phyloP scores from a whole-genome alignment of 805 yeast species.

The Starmera dryadoides region DNA sequence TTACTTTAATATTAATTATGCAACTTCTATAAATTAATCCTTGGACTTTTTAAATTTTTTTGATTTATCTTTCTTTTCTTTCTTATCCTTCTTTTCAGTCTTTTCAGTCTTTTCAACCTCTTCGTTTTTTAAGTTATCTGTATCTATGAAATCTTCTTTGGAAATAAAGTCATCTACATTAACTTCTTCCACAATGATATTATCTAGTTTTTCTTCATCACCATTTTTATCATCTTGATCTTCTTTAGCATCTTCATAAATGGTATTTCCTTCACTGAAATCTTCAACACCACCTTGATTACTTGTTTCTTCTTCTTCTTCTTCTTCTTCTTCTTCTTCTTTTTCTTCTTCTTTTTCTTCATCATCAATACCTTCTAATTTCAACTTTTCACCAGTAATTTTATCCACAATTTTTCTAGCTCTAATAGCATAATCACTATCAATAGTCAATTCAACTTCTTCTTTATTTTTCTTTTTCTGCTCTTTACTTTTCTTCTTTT shows the following conservation, averaged over 20 bases:
- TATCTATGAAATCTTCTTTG: slow-evolving; percentile 5
- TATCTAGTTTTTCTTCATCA: slow-evolving; percentile 9
- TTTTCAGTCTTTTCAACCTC: slow-evolving; percentile 10
- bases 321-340: slow-evolving; percentile 4
- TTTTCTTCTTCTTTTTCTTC: slow-evolving; percentile 10
- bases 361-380: slow-evolving; percentile 15
- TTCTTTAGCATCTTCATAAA: slow-evolving; percentile 2
- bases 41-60: slow-evolving; percentile 1
- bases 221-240: slow-evolving; percentile 3
- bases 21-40: slow-evolving; percentile 1
- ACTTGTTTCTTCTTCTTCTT: slow-evolving; percentile 12
- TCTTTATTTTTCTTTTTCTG: slow-evolving; percentile 1
- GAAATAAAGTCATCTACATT: slow-evolving; percentile 30
- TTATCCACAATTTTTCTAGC: slow-evolving; percentile 16
- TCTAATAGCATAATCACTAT: slow-evolving; percentile 20
- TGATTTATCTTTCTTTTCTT: slow-evolving; percentile 2
- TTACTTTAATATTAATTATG: too few relatives aligned
- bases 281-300: slow-evolving; percentile 3
- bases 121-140: slow-evolving; percentile 4
- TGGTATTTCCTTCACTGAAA: background rate
- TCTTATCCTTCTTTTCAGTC: slow-evolving; percentile 4
- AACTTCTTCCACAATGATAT: slow-evolving; percentile 34
- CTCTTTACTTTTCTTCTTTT: background rate
- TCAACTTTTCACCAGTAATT: slow-evolving; percentile 11
- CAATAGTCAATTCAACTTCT: slow-evolving; percentile 10